A percentile compares a stretch with the other conserved stretches of the same genome.
Evolutionary conservation across 805 yeast species (phyloP).

Genomic region (Pichia scutulata): DNA sequence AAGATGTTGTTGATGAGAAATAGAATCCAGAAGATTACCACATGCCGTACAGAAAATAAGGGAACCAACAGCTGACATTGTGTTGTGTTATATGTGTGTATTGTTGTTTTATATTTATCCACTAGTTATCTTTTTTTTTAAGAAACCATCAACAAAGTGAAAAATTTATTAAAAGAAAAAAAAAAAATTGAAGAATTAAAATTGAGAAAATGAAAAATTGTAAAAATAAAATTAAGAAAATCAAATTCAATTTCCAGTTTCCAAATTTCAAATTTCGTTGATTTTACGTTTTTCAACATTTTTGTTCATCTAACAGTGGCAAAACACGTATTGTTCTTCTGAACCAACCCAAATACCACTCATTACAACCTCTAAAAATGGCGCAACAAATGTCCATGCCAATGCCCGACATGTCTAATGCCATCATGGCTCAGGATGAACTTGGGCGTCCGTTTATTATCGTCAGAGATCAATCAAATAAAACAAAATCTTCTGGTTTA

Average conservation of each 20-base stretch:
- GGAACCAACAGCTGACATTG: slow-evolving; percentile 92
- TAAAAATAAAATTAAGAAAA: background rate
- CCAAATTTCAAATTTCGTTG: slow-evolving; percentile 2
- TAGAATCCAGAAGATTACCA: slow-evolving; percentile 80
- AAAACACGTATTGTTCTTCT: background rate
- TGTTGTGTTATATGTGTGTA: background rate
- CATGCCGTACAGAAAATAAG: slow-evolving; percentile 89
- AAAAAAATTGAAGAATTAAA: background rate
- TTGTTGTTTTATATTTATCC: background rate
- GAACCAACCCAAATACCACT: background rate
- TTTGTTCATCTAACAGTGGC: background rate
- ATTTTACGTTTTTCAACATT: background rate
- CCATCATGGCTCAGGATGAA: slow-evolving; percentile 98
- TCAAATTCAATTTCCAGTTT: slow-evolving; percentile 4
- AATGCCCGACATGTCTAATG: slow-evolving; percentile 93
- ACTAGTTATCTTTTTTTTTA: background rate
- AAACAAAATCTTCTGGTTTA: slow-evolving; percentile 58
- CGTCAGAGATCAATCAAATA: slow-evolving; percentile 66
- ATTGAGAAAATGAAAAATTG: background rate
- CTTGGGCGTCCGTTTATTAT: slow-evolving; percentile 98
- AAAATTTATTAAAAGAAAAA: background rate
- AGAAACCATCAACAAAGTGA: background rate
- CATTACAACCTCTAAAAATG: background rate
- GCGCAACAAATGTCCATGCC: slow-evolving; percentile 27
- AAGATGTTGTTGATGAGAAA: slow-evolving; percentile 31